phyloP scores from a whole-genome alignment of 805 yeast species.

The Kodamaea nitidulidarum region DNA sequence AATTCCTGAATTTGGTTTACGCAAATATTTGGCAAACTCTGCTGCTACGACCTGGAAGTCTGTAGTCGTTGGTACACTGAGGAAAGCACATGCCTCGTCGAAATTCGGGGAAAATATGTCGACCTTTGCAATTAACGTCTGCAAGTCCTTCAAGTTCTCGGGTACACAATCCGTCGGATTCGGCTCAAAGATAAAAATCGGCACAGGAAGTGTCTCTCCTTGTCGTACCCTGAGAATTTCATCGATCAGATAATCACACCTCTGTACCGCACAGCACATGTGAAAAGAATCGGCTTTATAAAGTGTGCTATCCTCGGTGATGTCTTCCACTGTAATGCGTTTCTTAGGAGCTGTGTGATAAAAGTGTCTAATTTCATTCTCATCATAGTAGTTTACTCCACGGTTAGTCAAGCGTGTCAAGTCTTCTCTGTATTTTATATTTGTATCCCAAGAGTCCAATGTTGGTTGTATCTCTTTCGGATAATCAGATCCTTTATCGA shows the following conservation, averaged over 20 bases:
- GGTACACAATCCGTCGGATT: constrained; percentile 70
- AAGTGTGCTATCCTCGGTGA: constrained; percentile 36
- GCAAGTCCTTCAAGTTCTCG: constrained; percentile 35
- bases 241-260: constrained; percentile 50
- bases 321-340: constrained; percentile 55
- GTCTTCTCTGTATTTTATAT: constrained; percentile 52
- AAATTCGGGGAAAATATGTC: constrained; percentile 79
- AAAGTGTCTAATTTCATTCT: constrained; percentile 52
- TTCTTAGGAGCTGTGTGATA: constrained; percentile 58
- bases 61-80: constrained; percentile 33
- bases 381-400: constrained; percentile 75
- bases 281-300: constrained; percentile 50
- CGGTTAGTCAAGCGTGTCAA: constrained; percentile 60
- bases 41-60: constrained; percentile 27
- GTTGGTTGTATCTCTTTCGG: constrained; percentile 45
- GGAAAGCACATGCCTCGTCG: constrained; percentile 70
- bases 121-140: constrained; percentile 39
- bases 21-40: constrained; percentile 39
- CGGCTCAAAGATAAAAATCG: constrained; percentile 78
- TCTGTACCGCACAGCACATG: constrained; percentile 65
- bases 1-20: constrained; percentile 40
- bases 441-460: constrained; percentile 59
- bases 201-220: constrained; percentile 14
- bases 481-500: constrained; percentile 80
- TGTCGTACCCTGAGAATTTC: constrained; percentile 22